Percentiles rank a stretch among this genome's conserved stretches.
phyloP scores from a whole-genome alignment of 2,329 filamentous ascomycete genomes.

The Paecilomyces niveus region DNA sequence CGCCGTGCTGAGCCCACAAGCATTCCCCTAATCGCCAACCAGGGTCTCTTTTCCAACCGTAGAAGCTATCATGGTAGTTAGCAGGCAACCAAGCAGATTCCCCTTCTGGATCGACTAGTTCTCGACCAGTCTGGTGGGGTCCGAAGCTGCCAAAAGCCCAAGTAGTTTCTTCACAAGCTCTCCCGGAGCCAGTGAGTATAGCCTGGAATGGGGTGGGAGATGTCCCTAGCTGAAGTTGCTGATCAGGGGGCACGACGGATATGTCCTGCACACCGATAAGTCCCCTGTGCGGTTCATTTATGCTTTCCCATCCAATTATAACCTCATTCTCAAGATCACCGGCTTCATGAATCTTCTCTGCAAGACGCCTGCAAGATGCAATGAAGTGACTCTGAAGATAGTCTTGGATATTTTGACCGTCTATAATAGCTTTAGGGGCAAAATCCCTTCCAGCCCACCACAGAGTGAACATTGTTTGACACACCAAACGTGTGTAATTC shows the following conservation, averaged over 20 bases:
- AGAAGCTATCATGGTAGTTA: conserved; percentile 78
- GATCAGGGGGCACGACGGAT: conserved; percentile 72
- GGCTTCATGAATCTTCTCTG: conserved; percentile 77
- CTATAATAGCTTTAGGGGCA: conserved; percentile 90
- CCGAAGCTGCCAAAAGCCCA: conserved; percentile 94
- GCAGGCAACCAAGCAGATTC: conserved; percentile 74
- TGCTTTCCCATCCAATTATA: conserved; percentile 89
- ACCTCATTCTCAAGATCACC: conserved; percentile 76
- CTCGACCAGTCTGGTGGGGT: conserved; percentile 78
- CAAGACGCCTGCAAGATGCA: conserved; percentile 70
- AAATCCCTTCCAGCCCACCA: conserved; percentile 91
- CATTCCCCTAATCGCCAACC: conserved; percentile 92
- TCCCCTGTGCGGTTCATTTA: conserved; percentile 92
- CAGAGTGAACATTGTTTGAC: conserved; percentile 85
- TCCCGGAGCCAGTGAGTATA: conserved; percentile 82
- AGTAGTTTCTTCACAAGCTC: conserved; percentile 79
- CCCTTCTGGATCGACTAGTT: conserved; percentile 80
- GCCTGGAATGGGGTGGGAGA: conserved; percentile 92
- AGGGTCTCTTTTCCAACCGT: conserved; percentile 82
- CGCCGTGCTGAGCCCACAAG: conserved; percentile 91
- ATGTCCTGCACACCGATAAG: conserved; percentile 79
- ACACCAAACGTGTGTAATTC: conserved; percentile 83
- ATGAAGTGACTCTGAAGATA: conserved; percentile 86
- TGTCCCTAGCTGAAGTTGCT: conserved; percentile 86
- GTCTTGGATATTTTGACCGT: conserved; percentile 93